A percentile compares a stretch with the other conserved stretches of the same genome.
phyloP scores from a whole-genome alignment of 352 stramenopile genomes.

The Phytophthora foliorum region DNA sequence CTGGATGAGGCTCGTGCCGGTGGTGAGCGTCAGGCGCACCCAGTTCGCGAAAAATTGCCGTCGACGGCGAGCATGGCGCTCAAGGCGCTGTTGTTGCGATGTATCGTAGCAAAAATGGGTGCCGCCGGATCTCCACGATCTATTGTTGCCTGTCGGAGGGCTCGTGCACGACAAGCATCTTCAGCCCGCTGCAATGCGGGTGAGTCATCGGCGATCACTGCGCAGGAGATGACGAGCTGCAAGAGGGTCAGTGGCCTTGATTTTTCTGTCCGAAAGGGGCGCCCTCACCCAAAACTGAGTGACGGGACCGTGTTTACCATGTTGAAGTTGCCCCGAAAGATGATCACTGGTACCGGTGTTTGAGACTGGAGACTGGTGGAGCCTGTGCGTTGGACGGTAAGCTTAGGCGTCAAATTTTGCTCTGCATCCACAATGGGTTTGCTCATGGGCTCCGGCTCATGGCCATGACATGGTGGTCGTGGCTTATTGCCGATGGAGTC shows the following conservation, averaged over 20 bases:
- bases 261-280: conserved; percentile 14
- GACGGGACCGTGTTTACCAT: conserved; percentile 1
- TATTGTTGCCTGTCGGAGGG: too few species aligned
- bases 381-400: background rate
- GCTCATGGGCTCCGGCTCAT: too few species aligned
- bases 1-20: background rate
- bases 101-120: too few species aligned
- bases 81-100: background rate
- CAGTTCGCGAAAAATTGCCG: conserved; percentile 20
- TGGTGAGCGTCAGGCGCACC: conserved; percentile 18
- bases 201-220: background rate
- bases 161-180: background rate
- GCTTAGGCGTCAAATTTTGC: too few species aligned
- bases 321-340: background rate
- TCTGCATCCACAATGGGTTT: too few species aligned
- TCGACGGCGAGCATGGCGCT: background rate
- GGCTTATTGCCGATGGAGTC: too few species aligned
- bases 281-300: background rate
- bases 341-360: conserved; percentile 3
- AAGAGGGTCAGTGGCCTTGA: background rate
- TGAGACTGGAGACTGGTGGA: background rate
- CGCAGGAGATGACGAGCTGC: too few species aligned
- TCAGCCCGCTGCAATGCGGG: background rate
- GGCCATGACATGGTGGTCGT: too few species aligned
- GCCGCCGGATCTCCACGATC: too few species aligned